Conservation (phyloP, 805 yeast species). For the Yarrowia alimentaria region DNA sequence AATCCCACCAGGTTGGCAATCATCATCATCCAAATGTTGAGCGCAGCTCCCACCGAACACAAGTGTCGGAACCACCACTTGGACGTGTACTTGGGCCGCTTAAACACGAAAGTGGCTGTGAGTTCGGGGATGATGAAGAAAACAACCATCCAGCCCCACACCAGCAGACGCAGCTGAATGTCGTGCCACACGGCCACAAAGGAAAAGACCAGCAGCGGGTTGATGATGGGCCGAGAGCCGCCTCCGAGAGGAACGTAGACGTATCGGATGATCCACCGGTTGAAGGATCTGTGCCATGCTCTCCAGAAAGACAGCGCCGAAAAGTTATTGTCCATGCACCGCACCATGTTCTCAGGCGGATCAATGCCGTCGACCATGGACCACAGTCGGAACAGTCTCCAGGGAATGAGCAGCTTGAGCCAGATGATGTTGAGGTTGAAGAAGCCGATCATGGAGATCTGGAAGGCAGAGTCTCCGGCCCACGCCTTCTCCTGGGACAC, state of each 20-base stretch:
- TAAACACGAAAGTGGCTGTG: conserved; percentile 50
- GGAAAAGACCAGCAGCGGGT: conserved; percentile 81
- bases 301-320: conserved; percentile 97
- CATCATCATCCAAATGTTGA: conserved; percentile 97
- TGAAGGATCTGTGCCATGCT: conserved; percentile 96
- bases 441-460: conserved; percentile 89
- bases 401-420: conserved; percentile 89
- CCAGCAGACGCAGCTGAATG: conserved; percentile 74
- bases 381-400: conserved; percentile 96
- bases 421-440: conserved; percentile 89
- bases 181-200: conserved; percentile 99
- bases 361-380: conserved; percentile 87
- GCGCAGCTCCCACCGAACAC: conserved; percentile 84
- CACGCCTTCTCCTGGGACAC: conserved; percentile 87
- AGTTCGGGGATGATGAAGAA: conserved; percentile 85
- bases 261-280: conserved; percentile 85
- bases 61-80: conserved; percentile 59
- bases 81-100: conserved; percentile 33
- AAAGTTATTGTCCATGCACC: conserved; percentile 93
- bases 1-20: conserved; percentile 93
- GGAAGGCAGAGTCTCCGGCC: conserved; percentile 85
- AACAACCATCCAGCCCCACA: conserved; percentile 97
- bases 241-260: conserved; percentile 93
- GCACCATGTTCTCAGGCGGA: conserved; percentile 95
- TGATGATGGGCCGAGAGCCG: conserved; percentile 62